Conservation (phyloP, 169 alveolate species). For the Plasmodium falciparum region DNA sequence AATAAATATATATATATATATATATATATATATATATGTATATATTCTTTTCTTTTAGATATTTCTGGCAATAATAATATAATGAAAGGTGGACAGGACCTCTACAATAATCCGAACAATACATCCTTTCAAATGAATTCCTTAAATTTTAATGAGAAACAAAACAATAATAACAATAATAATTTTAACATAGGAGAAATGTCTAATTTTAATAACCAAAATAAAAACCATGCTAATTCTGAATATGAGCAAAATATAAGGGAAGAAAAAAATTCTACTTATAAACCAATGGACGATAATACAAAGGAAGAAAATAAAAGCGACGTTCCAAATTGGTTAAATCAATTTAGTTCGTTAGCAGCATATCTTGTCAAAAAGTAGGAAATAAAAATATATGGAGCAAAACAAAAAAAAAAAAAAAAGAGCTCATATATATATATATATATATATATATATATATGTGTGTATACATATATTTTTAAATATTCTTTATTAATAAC, state of each 20-base stretch:
- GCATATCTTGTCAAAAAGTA: conserved; percentile 75
- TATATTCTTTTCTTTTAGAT: too few species aligned
- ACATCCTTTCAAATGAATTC: too few species aligned
- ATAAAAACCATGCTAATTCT: neutral
- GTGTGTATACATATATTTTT: too few species aligned
- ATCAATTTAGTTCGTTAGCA: conserved; percentile 74
- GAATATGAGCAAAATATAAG: neutral
- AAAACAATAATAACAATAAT: neutral
- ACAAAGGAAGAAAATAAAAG: conserved; percentile 37
- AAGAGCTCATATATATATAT: neutral
- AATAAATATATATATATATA: too few species aligned
- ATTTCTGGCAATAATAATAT: neutral
- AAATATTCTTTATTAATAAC: too few species aligned
- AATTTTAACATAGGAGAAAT: neutral
- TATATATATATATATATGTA: too few species aligned
- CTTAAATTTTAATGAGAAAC: neutral
- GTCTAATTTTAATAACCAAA: neutral
- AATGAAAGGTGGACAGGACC: neutral
- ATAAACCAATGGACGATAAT: conserved; percentile 18
- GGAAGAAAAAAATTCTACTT: conserved; percentile 2
- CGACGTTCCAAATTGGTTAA: conserved; percentile 72
- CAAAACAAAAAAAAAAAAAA: neutral
- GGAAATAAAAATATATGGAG: too few species aligned
- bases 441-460: too few species aligned
- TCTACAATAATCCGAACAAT: neutral